Conservation (phyloP, 345 rosid species). For the Microthlaspi erraticum region DNA sequence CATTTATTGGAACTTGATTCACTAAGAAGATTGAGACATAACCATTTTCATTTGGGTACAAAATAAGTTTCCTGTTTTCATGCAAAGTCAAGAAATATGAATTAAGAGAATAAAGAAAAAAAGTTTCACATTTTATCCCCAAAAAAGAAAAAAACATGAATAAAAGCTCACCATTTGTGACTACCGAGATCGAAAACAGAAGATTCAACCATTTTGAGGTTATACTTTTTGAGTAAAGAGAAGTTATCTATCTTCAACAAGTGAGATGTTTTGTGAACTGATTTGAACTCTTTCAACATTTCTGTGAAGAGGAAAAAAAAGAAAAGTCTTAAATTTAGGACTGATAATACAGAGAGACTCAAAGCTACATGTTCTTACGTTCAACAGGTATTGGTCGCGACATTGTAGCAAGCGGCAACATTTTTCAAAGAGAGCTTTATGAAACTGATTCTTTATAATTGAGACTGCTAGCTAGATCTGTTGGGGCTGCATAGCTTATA, state of each 20-base stretch:
- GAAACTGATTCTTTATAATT: background rate
- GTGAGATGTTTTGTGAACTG: constrained; percentile 22
- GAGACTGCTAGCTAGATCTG: background rate
- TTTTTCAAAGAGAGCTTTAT: background rate
- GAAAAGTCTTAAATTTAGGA: background rate
- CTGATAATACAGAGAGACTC: background rate
- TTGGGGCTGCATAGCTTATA: background rate
- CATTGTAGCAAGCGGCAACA: constrained; percentile 8
- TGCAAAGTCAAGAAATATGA: background rate
- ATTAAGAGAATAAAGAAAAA: background rate
- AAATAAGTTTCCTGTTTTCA: constrained; percentile 24
- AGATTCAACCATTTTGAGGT: background rate
- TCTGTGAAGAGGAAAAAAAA: background rate
- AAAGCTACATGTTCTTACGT: background rate
- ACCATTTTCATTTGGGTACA: constrained; percentile 17
- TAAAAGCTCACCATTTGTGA: constrained; percentile 10
- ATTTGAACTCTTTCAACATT: constrained; percentile 20
- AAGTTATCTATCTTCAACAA: constrained; percentile 47
- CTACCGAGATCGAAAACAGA: constrained; percentile 35
- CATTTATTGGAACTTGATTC: constrained; percentile 11
- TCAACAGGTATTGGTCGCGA: constrained; percentile 24
- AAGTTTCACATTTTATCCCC: background rate
- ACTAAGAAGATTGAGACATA: constrained; percentile 21
- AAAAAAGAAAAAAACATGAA: background rate
- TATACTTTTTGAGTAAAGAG: constrained; percentile 32